Evolutionary conservation across 163 green algal genomes (phyloP), one percentile per base, ranked within the genome.

Genomic region (Chlamydomonas reinhardtii): DNA sequence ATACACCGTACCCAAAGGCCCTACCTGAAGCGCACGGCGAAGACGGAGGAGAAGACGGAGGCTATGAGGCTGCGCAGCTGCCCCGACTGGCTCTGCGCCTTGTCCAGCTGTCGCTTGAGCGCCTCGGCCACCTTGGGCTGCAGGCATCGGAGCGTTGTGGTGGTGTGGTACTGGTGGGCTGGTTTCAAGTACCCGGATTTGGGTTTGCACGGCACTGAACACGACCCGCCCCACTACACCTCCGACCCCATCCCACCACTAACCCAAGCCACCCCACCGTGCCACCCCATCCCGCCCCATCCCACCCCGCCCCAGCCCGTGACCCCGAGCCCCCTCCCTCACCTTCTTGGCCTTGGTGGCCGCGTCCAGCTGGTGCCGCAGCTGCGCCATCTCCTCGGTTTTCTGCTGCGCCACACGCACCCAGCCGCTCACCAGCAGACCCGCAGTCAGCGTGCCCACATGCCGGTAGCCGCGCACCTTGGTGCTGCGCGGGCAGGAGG

Each of bases 381-480:
- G 56, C 15, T 71, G 79, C 70, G 31, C 56, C 14, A 79, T 52
- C 29, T 71, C 80, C 27, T 86, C 80, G 32, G 54, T 32, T 22
- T 74, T 39, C 80, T 86, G 80, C 82, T 75, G 48, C 72, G 69
- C 61, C 29, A 43, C 59, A 8, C 61, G 39, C 37, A 87, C 82
- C 82, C 82, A 87, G 61, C 82, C 82, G 11, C 61, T 87, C 48
- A 82, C 61, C 82, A 87, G 72, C 82, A 87, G 82, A n/a, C 82
- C 82, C 24, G 82, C 82, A 0, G 82, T 87, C 19, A 87, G 82
- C 3, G 82, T 87, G 82, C 59, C 82, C 17, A 62, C 72, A 59
- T 79, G 61, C 24, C 82, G 82, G 61, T 76, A 82, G n/a, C 61
- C 59, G 59, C 82, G 82, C 14, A 87, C 61, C 72, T 69, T 75